Evolutionary conservation across 2,329 filamentous ascomycete genomes (phyloP), one percentile per base, ranked within the genome.

Genomic region (Sclerotinia trifoliorum): DNA sequence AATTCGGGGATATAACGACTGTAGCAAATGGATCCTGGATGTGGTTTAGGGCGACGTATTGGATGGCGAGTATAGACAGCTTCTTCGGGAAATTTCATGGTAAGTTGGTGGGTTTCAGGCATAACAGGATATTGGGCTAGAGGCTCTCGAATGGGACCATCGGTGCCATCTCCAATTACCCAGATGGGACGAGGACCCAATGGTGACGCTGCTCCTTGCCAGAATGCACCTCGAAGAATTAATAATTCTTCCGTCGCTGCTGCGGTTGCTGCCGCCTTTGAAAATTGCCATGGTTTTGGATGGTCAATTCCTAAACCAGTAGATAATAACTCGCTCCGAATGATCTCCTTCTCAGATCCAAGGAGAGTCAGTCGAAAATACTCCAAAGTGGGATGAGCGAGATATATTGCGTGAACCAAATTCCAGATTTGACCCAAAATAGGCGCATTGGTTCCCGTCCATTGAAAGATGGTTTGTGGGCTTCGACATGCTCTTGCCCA

Each of bases 1-100:
- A 94, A 82, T 75, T 93, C 88, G 10, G 90, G 90, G 70, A 94
- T 89, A 81, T 89, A 94, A 68, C 91, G 87, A 76, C 90, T 92
- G 81, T 94, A 94, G 73, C 91, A 84, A 70, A 90, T 84, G 1
- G 88, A 85, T 4, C 90, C 90, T 0, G 89, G 89, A 1, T 82
- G 80, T 6, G 91, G 91, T 80, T 94, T 94, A 46, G 87, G 83
- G 1, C 88, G 87, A 11, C 91, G 88, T 10, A 89, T 82, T 4
- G 91, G 91, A 78, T 94, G 91, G 78, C 86, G 88, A 15, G 86
- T 82, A 77, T 90, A 86, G 5, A 75, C 68, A 19, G 69, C 55
- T 26, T 70, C 63, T 24, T 69, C 55, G 24, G 74, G 74, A 42
- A 74, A 72, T 48, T 72, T 77, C 68, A 70, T 75, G 11, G 81